phyloP scores from a whole-genome alignment of 1,284 basidiomycete genomes.

The Peniophora sp. region DNA sequence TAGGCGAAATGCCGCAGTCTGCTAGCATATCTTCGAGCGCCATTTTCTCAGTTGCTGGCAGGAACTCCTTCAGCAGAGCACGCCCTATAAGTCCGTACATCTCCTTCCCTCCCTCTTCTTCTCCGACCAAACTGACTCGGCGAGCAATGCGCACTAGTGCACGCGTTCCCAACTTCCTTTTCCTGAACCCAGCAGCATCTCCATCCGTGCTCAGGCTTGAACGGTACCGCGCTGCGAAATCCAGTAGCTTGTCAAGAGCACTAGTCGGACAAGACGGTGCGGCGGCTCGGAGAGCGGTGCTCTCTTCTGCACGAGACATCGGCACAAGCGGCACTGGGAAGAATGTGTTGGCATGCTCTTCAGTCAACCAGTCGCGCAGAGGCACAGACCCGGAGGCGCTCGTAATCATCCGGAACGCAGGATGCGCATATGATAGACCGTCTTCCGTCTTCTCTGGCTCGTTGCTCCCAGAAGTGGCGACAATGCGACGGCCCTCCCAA shows the following conservation, averaged over 20 bases:
- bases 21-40: constrained; percentile 44
- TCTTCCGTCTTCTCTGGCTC: constrained; percentile 15
- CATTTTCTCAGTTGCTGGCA: constrained; percentile 50
- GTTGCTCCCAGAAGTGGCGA: constrained; percentile 33
- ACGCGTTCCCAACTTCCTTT: constrained; percentile 53
- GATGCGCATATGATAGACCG: constrained; percentile 42
- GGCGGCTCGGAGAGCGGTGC: constrained; percentile 31
- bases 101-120: constrained; percentile 18
- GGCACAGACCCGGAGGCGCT: constrained; percentile 56
- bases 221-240: constrained; percentile 51
- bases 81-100: constrained; percentile 38
- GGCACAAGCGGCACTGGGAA: constrained; percentile 51
- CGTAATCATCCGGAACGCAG: constrained; percentile 51
- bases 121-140: constrained; percentile 31
- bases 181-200: constrained; percentile 39
- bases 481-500: constrained; percentile 54
- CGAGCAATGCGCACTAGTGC: constrained; percentile 48
- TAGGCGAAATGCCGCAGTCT: constrained; percentile 38
- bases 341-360: constrained; percentile 65
- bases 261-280: constrained; percentile 25
- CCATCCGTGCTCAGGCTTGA: constrained; percentile 39
- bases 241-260: constrained; percentile 27
- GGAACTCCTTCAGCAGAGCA: constrained; percentile 49
- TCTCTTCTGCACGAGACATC: constrained; percentile 46
- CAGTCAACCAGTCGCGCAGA: constrained; percentile 55